These are phyloP conservation scores for Plantago lanceolata DNA, from an alignment of 305 asterid genomes.

Conservation along the genomic window DNA sequence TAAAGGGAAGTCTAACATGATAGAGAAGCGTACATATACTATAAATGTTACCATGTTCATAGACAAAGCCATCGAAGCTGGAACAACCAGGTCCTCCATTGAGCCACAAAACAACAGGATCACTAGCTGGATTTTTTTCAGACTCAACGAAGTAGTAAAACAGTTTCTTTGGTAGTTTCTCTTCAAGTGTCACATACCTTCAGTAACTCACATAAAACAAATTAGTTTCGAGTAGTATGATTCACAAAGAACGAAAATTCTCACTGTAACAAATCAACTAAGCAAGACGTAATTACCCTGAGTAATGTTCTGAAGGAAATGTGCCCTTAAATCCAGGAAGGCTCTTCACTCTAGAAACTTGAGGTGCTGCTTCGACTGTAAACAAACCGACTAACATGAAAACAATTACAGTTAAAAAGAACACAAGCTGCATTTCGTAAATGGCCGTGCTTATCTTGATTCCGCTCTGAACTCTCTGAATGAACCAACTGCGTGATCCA, in stretches of 20 bases:
- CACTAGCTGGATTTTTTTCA: constrained; percentile 39
- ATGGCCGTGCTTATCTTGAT: constrained; percentile 24
- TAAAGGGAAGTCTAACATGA: neutral
- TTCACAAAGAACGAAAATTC: neutral
- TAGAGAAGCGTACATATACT: neutral
- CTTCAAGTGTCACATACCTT: constrained; percentile 43
- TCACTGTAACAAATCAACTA: neutral
- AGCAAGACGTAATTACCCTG: constrained; percentile 36
- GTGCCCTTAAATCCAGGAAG: constrained; percentile 56
- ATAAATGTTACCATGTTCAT: constrained; percentile 45
- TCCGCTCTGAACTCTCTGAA: constrained; percentile 4
- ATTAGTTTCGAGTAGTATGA: neutral
- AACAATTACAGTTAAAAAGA: constrained; percentile 15
- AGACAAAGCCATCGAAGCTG: constrained; percentile 68
- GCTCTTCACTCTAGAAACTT: constrained; percentile 29
- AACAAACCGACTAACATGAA: constrained; percentile 30
- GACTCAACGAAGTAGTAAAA: constrained; percentile 56
- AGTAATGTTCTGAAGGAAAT: constrained; percentile 58
- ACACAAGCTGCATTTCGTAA: constrained; percentile 11
- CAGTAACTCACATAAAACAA: neutral
- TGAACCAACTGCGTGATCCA: neutral
- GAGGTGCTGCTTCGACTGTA: constrained; percentile 39
- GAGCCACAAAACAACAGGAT: constrained; percentile 63
- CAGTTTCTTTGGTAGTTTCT: constrained; percentile 37
- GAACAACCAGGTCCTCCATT: constrained; percentile 75